Evolutionary conservation across 345 rosid genomes (phyloP), one percentile per base, ranked within the genome.

Genomic region (Hevea brasiliensis): DNA sequence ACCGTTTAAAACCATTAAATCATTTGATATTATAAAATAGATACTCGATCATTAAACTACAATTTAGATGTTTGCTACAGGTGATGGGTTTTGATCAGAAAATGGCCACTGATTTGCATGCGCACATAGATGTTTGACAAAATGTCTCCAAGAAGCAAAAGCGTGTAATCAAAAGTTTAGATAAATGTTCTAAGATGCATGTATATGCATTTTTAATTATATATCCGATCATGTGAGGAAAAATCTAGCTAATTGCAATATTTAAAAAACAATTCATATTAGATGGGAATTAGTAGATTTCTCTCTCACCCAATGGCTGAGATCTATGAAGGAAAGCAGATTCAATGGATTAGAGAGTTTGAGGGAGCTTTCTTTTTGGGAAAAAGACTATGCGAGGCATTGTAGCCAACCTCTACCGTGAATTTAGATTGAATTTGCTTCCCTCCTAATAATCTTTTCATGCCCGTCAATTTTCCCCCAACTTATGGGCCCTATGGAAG

Each of bases 71-170:
- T n/a, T n/a, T n/a, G n/a, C n/a, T 37, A 63, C 70, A 41, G 62
- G 53, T 37, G 15, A 73, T 23, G 55, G 70, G 70, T 41, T 65
- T n/a, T 55, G 41, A 42, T 41, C 64, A 54, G 56, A 65, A 64
- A 40, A 10, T 40, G 64, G 7, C 12, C 40, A 24, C 27, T 18
- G 7, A 60, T 51, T 8, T 35, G 61, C 65, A 63, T 53, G 60
- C 59, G 48, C 0, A 20, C 5, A 11, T 4, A 59, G 24, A 24
- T 2, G 13, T 56, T 56, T 1, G 14, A 23, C 10, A 56, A 56
- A 56, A 56, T 56, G 60, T 56, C 29, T 10, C 26, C 29, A 56
- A 8, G 23, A 21, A 23, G 60, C 2, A 56, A 56, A 21, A 2
- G 7, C 40, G 37, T 21, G 8, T 6, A 55, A 56, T 17, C 6